Evolutionary conservation across 2,329 filamentous ascomycete genomes (phyloP).

Genomic region (Parastagonospora nodorum): DNA sequence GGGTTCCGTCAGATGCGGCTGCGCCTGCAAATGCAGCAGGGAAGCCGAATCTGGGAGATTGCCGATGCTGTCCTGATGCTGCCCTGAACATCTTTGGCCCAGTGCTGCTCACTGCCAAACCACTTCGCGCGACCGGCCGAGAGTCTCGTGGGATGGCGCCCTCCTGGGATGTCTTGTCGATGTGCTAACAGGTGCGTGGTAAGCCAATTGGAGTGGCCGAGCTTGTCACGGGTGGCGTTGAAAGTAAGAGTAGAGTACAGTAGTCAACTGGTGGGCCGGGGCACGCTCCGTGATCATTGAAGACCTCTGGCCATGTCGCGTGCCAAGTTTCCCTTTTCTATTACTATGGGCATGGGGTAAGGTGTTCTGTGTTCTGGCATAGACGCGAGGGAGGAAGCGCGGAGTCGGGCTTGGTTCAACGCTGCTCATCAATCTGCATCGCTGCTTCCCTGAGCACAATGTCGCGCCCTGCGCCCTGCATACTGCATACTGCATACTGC

Average conservation of each 20-base stretch:
- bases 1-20: not conserved
- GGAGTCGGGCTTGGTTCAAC: too few species aligned
- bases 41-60: not conserved
- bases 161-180: not conserved
- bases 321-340: not conserved
- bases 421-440: too few species aligned
- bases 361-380: too few species aligned
- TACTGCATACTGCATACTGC: too few species aligned
- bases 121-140: not conserved
- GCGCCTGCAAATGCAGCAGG: not conserved
- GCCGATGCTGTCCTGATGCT: not conserved
- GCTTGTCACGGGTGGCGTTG: conserved; percentile 8
- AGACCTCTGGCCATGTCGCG: not conserved
- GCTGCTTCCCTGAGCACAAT: too few species aligned
- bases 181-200: not conserved
- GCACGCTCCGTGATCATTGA: conserved; percentile 3
- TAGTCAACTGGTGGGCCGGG: conserved; percentile 1
- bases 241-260: too few species aligned
- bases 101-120: not conserved
- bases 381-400: too few species aligned
- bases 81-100: conserved; percentile 3
- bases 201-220: conserved; percentile 23
- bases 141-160: conserved; percentile 10
- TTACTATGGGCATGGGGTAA: not conserved
- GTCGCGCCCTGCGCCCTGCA: not conserved